Conservation (phyloP, 805 yeast genomes). For the Schizosaccharomyces lindneri region DNA sequence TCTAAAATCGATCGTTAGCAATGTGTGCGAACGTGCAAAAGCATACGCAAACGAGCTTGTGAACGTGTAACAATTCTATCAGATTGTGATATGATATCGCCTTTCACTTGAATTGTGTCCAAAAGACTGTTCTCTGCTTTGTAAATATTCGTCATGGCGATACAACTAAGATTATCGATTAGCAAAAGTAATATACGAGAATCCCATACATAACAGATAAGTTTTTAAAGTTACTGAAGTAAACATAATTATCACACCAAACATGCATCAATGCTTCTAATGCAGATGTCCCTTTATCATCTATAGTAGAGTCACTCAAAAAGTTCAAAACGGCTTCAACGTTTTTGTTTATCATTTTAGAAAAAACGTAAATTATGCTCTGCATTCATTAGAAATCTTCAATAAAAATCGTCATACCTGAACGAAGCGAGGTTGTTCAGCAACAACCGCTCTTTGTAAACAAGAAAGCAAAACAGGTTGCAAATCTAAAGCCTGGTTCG, state of each 20-base stretch:
- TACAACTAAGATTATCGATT: conserved; percentile 33
- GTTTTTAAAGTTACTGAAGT: conserved; percentile 50
- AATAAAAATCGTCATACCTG: conserved; percentile 16
- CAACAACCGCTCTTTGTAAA: conserved; percentile 41
- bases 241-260: conserved; percentile 68
- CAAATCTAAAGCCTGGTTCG: conserved; percentile 13
- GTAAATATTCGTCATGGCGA: conserved; percentile 46
- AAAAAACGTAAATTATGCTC: conserved; percentile 50
- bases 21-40: too few relatives aligned
- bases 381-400: not conserved
- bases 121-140: conserved; percentile 31
- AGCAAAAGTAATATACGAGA: not conserved
- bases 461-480: conserved; percentile 25
- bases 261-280: conserved; percentile 37
- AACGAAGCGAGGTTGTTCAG: conserved; percentile 27
- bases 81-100: conserved; percentile 40
- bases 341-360: conserved; percentile 38
- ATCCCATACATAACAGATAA: not conserved
- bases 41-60: conserved; percentile 17
- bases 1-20: not conserved
- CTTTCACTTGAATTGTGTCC: conserved; percentile 34
- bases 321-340: conserved; percentile 40
- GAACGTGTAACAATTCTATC: conserved; percentile 52
- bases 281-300: conserved; percentile 15
- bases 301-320: conserved; percentile 19